Evolutionary conservation across 2,329 filamentous ascomycete genomes (phyloP).

Genomic region (Blumeria hordei): DNA sequence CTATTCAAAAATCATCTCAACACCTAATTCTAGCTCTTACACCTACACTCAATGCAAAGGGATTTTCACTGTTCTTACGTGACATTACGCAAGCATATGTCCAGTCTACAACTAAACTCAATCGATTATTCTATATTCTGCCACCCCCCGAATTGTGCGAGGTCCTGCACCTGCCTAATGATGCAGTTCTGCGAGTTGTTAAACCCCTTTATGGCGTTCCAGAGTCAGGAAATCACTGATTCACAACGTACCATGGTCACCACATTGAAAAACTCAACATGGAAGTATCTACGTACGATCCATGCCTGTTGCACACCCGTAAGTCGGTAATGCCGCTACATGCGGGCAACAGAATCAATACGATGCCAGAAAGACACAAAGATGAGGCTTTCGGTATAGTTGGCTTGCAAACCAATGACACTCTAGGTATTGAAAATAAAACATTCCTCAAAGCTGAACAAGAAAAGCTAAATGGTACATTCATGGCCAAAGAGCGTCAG

Average conservation of each 20-base stretch:
- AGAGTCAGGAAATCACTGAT: constrained; percentile 4
- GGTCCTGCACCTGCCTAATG: neutral
- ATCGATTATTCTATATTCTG: constrained; percentile 3
- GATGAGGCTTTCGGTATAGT: no score
- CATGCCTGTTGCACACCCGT: neutral
- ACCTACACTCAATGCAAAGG: neutral
- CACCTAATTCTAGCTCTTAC: constrained; percentile 3
- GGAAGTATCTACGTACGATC: constrained; percentile 3
- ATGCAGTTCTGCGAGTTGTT: neutral
- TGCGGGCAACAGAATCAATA: no score
- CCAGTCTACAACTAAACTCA: constrained; percentile 3
- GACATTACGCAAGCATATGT: constrained; percentile 5
- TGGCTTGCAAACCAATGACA: no score
- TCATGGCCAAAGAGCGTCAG: no score
- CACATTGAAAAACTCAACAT: constrained; percentile 2
- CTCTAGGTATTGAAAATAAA: no score
- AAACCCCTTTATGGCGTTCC: constrained; percentile 4
- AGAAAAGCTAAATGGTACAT: no score
- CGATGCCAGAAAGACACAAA: no score
- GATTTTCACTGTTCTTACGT: neutral
- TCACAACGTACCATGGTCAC: constrained; percentile 3
- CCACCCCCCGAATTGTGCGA: neutral
- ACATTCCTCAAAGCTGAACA: no score
- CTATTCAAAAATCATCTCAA: constrained; percentile 3
- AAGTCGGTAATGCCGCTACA: neutral